These are phyloP conservation scores for Stachybotrys chartarum DNA, from an alignment of 2,329 filamentous ascomycete species.

Conservation along the genomic window DNA sequence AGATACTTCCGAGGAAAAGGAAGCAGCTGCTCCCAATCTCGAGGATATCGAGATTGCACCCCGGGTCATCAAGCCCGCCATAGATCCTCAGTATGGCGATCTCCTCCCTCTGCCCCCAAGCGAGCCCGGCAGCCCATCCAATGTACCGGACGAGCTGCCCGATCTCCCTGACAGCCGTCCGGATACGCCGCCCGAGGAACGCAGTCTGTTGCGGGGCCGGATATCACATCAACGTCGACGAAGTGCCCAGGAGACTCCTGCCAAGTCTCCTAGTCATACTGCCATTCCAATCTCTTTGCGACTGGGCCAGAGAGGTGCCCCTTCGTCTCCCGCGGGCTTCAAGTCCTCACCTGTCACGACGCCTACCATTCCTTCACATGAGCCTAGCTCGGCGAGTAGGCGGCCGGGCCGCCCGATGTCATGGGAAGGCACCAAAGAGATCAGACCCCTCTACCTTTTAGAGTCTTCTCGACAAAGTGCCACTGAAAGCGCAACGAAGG, in stretches of 20 bases:
- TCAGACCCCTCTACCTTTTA: slow-evolving; percentile 76
- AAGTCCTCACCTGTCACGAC: slow-evolving; percentile 28
- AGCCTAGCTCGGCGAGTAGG: not conserved
- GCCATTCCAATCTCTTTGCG: slow-evolving; percentile 51
- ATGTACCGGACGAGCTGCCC: slow-evolving; percentile 34
- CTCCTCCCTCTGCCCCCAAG: slow-evolving; percentile 58
- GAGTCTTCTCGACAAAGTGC: slow-evolving; percentile 47
- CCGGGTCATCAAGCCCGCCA: slow-evolving; percentile 54
- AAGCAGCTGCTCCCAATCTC: slow-evolving; percentile 19
- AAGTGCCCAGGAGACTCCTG: slow-evolving; percentile 38
- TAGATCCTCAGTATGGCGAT: slow-evolving; percentile 60
- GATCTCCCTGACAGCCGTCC: slow-evolving; percentile 54
- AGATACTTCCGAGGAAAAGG: slow-evolving; percentile 33
- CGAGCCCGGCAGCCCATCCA: slow-evolving; percentile 41
- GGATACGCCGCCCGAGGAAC: slow-evolving; percentile 45
- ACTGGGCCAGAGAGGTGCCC: slow-evolving; percentile 38
- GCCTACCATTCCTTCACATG: not conserved
- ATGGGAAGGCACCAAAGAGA: slow-evolving; percentile 60
- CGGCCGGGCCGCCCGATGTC: slow-evolving; percentile 45
- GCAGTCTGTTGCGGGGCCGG: slow-evolving; percentile 26
- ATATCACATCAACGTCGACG: slow-evolving; percentile 39
- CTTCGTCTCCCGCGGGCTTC: slow-evolving; percentile 32
- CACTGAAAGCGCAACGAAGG: slow-evolving; percentile 21
- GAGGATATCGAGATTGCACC: slow-evolving; percentile 44
- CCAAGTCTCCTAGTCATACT: slow-evolving; percentile 47